Conservation (phyloP, 176 grass and related monocot genomes). For the Juncus inflexus region DNA sequence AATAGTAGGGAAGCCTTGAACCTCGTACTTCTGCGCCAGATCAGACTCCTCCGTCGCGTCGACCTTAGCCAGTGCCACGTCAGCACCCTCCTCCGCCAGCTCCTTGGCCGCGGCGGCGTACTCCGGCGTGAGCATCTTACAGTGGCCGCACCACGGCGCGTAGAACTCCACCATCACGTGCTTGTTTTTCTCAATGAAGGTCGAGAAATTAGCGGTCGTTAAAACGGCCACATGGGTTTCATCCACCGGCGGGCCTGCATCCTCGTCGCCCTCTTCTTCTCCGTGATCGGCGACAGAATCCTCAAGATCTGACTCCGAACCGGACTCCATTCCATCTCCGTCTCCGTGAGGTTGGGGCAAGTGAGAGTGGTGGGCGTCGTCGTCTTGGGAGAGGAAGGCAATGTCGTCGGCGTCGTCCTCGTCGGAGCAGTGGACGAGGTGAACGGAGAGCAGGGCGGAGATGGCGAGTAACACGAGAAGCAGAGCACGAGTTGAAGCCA, state of each 20-base stretch:
- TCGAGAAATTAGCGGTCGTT: conserved; percentile 65
- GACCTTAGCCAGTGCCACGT: conserved; percentile 74
- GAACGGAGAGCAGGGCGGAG: neutral
- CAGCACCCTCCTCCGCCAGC: conserved; percentile 30
- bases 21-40: conserved; percentile 58
- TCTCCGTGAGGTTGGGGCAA: neutral
- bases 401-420: conserved; percentile 12
- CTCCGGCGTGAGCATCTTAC: conserved; percentile 70
- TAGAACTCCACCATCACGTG: conserved; percentile 98
- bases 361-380: neutral
- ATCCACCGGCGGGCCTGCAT: conserved; percentile 30
- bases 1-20: conserved; percentile 91
- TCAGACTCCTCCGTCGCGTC: conserved; percentile 83
- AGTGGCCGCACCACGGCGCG: conserved; percentile 93
- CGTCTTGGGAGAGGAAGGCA: conserved; percentile 18
- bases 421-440: conserved; percentile 18
- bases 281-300: conserved; percentile 24
- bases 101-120: conserved; percentile 63
- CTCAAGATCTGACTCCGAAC: neutral
- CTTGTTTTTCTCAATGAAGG: conserved; percentile 42
- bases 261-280: neutral
- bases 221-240: conserved; percentile 68
- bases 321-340: conserved; percentile 1
- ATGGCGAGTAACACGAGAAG: conserved; percentile 12
- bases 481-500: conserved; percentile 22